Evolutionary conservation across 2,329 filamentous ascomycete species (phyloP).

Genomic region (Botryosphaeria dothidea): DNA sequence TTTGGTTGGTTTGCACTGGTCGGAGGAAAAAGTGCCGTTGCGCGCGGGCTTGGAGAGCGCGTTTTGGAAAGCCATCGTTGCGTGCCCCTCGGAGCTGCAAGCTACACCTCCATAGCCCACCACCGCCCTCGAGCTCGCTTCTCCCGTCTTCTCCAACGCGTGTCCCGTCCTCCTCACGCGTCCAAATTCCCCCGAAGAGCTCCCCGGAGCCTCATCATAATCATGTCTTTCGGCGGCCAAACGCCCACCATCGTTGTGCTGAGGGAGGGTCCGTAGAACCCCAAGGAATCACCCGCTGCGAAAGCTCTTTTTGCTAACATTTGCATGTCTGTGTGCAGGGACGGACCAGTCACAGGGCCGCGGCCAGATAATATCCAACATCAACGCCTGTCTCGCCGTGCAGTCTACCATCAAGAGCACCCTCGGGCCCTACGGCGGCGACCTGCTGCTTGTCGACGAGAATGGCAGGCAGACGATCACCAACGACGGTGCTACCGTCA

Average conservation of each 20-base stretch:
- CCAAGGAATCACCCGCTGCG: neutral
- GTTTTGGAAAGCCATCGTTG: slow-evolving; percentile 18
- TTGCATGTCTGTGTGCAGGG: slow-evolving; percentile 66
- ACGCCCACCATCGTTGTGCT: slow-evolving; percentile 97
- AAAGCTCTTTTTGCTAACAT: neutral
- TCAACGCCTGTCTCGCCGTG: slow-evolving; percentile 95
- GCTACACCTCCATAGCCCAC: neutral
- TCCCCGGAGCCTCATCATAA: slow-evolving; percentile 8
- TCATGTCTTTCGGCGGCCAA: slow-evolving; percentile 95
- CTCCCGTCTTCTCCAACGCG: neutral
- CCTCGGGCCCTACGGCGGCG: slow-evolving; percentile 93
- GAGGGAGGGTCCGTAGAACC: slow-evolving; percentile 76
- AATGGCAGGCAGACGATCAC: slow-evolving; percentile 98
- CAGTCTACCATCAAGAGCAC: slow-evolving; percentile 96
- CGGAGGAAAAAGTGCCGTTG: slow-evolving; percentile 18
- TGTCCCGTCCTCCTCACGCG: neutral
- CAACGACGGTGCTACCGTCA: slow-evolving; percentile 97
- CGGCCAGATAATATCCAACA: slow-evolving; percentile 95
- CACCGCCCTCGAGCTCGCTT: neutral
- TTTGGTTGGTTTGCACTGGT: slow-evolving; percentile 14
- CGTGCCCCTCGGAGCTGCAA: slow-evolving; percentile 19
- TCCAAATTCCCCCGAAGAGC: neutral
- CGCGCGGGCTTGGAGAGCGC: slow-evolving; percentile 16
- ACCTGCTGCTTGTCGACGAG: slow-evolving; percentile 91
- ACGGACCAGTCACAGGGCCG: slow-evolving; percentile 97